Conservation (phyloP, 257 asterid species). For the Knoxia roxburghii region DNA sequence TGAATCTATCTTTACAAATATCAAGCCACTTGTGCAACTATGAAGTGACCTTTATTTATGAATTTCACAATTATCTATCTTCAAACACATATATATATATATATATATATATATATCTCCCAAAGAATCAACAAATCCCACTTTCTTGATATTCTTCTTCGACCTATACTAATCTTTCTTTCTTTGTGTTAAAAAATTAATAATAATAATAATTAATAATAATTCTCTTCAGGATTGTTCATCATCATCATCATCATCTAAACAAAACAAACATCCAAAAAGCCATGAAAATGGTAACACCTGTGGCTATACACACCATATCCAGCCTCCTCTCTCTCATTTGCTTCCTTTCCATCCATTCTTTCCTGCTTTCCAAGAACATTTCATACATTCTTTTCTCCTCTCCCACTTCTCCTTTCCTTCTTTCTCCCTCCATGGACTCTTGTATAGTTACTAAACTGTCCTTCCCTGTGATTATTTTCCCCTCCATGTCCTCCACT, state of each 20-base stretch:
- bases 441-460: slow-evolving; percentile 40
- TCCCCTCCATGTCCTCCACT: slow-evolving; percentile 83
- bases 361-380: slow-evolving; percentile 31
- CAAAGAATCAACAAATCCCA: background rate
- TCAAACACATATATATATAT: too few relatives aligned
- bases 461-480: slow-evolving; percentile 43
- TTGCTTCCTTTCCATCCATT: slow-evolving; percentile 32
- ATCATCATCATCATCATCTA: slow-evolving; percentile 10
- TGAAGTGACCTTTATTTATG: background rate
- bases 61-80: background rate
- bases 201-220: too few relatives aligned
- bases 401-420: slow-evolving; percentile 24
- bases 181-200: too few relatives aligned
- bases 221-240: too few relatives aligned
- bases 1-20: background rate
- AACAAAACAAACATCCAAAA: slow-evolving; percentile 37
- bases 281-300: slow-evolving; percentile 38
- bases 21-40: background rate
- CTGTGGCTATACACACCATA: slow-evolving; percentile 35
- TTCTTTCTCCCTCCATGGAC: slow-evolving; percentile 52
- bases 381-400: slow-evolving; percentile 33
- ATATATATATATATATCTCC: background rate
- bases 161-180: background rate
- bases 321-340: slow-evolving; percentile 48
- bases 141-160: background rate